Evolutionary conservation across 2,329 filamentous ascomycete species (phyloP), one percentile per base, ranked within the genome.

Genomic region (Hypoxylon sp.): DNA sequence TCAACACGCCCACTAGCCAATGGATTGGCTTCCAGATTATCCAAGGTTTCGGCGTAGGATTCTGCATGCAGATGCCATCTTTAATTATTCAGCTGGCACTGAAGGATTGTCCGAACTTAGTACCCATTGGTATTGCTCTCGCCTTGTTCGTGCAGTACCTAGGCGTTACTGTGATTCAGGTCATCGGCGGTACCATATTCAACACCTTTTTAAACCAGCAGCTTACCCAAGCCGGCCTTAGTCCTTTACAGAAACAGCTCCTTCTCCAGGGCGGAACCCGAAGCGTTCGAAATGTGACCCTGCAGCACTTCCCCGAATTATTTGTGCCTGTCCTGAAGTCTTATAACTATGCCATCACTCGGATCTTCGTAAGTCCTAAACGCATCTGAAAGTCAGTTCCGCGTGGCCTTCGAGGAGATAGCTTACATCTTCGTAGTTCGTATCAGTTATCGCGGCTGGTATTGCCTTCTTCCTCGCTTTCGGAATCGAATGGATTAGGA

Each of bases 21-120:
- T 59, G 55, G 55, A 59, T 59, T 21, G 55, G 55, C 8, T 59
- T 59, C 46, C 55, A 59, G 46, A 46, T 59, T n/a, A 59, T 59
- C 7, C 46, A 51, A 15, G 55, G 55, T 2, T 37, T 59, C 13
- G 55, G 55, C 7, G 55, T 59, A 39, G 55, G 55, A 21, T 50
- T 59, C 31, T 47, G 44, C 2, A 47, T 50, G 32, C 55, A 59
- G 32, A 59, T 59, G 46, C 55, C 55, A n/a, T 59, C 55, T 7
- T 35, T 59, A 15, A 59, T 46, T 7, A 46, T 59, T 29, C 55
- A 59, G 17, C 17, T 51, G 31, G 46, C 55, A 24, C 55, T 59
- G 3, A 24, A 35, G 5, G 55, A 59, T 21, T 32, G 19, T 10
- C 44, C 32, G 19, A 19, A 59, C 17, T 35, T 59, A 19, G 17